A percentile compares a stretch with the other conserved stretches of the same genome.
Evolutionary conservation across 352 stramenopile species (phyloP).

Genomic region (Pythium phragmiticola): DNA sequence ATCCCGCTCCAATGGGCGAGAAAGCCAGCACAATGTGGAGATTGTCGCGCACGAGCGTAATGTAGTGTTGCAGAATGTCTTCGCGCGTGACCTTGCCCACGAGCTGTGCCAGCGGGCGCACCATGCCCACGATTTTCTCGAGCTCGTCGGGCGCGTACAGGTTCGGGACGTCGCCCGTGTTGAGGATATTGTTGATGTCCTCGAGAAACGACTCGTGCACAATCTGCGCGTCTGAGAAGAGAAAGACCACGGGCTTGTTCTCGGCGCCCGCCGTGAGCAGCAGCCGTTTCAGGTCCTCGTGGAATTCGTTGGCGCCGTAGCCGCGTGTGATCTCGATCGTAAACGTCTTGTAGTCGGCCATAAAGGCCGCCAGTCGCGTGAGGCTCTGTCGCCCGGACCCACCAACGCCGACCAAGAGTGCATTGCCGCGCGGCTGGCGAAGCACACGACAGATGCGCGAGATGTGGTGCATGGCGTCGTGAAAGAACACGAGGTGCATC

Average conservation of each 20-base stretch:
- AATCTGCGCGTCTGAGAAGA: conserved; percentile 94
- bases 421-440: conserved; percentile 90
- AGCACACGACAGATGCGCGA: conserved; percentile 92
- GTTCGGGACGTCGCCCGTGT: conserved; percentile 93
- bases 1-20: conserved; percentile 90
- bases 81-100: conserved; percentile 83
- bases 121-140: conserved; percentile 87
- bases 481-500: conserved; percentile 96
- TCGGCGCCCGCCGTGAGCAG: conserved; percentile 87
- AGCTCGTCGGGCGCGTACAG: conserved; percentile 90
- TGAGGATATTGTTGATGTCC: conserved; percentile 95
- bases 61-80: conserved; percentile 85
- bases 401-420: conserved; percentile 90
- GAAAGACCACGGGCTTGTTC: conserved; percentile 88
- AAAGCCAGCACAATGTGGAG: conserved; percentile 94
- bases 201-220: conserved; percentile 93
- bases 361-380: conserved; percentile 89
- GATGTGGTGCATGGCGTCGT: conserved; percentile 93
- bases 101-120: conserved; percentile 74
- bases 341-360: conserved; percentile 90
- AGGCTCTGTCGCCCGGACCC: conserved; percentile 90
- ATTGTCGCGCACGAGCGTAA: conserved; percentile 92
- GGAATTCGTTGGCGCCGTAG: conserved; percentile 90
- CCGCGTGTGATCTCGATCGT: conserved; percentile 93
- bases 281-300: conserved; percentile 92